These are phyloP conservation scores for Pelargonium nanum DNA, from an alignment of 345 rosid species.

Conservation along the genomic window DNA sequence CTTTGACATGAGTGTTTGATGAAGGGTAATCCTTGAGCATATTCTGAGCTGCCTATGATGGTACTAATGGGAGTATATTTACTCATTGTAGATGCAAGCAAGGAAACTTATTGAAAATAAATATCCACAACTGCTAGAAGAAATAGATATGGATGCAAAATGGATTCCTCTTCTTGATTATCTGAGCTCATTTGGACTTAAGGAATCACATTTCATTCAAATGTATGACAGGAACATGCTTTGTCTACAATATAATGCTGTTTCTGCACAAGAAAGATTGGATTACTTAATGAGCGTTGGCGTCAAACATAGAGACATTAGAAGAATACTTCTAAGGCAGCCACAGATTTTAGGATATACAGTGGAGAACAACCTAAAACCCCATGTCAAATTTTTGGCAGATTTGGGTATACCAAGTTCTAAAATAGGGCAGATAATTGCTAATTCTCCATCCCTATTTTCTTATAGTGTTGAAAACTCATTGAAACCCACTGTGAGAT, in stretches of 20 bases:
- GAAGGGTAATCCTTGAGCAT: conserved; percentile 32
- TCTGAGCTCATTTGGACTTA: conserved; percentile 61
- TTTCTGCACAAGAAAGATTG: conserved; percentile 79
- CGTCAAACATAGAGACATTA: conserved; percentile 76
- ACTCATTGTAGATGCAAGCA: conserved; percentile 29
- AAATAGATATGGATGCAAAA: conserved; percentile 58
- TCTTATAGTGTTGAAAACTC: conserved; percentile 89
- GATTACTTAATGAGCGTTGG: conserved; percentile 80
- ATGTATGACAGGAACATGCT: conserved; percentile 90
- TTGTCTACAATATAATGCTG: conserved; percentile 61
- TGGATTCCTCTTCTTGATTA: conserved; percentile 89
- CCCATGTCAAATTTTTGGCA: conserved; percentile 67
- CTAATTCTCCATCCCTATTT: conserved; percentile 62
- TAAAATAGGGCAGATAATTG: conserved; percentile 78
- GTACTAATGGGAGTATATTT: conserved; percentile 1
- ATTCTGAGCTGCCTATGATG: conserved; percentile 5
- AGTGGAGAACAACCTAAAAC: conserved; percentile 71
- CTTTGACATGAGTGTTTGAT: conserved; percentile 24
- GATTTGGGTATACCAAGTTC: conserved; percentile 72
- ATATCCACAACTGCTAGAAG: conserved; percentile 54
- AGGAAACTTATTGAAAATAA: conserved; percentile 27
- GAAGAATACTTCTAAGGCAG: conserved; percentile 78
- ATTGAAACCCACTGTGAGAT: conserved; percentile 80
- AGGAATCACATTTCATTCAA: conserved; percentile 77
- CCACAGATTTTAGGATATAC: conserved; percentile 89